Conservation (phyloP, 768 basidiomycete genomes). For the Auricularia sp. region DNA sequence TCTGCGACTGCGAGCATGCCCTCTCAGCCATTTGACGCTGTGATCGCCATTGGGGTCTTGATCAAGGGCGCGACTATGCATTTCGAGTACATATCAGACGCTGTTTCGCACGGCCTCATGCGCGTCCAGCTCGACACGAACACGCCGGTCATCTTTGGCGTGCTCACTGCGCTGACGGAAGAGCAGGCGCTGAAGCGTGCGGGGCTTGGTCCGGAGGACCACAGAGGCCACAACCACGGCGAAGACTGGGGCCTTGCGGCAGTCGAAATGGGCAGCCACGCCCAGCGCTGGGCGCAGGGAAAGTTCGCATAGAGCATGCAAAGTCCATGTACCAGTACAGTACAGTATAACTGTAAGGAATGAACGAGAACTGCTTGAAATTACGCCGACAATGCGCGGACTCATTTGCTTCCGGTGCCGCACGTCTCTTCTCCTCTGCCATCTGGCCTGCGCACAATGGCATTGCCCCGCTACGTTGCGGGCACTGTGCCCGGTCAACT, state of each 20-base stretch:
- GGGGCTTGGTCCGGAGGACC: constrained; percentile 61
- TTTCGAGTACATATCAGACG: constrained; percentile 97
- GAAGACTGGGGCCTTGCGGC: constrained; percentile 97
- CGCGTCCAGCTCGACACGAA: constrained; percentile 87
- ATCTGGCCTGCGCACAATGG: no score
- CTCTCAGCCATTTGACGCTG: constrained; percentile 74
- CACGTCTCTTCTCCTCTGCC: no score
- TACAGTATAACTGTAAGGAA: no score
- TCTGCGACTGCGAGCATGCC: constrained; percentile 29
- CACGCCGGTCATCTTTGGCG: constrained; percentile 92
- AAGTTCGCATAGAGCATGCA: constrained; percentile 32
- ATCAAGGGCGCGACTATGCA: constrained; percentile 99
- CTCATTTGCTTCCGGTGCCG: no score
- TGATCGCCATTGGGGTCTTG: constrained; percentile 95
- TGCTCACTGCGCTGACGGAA: constrained; percentile 84
- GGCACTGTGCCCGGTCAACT: constrained; percentile 54
- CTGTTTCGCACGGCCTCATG: constrained; percentile 91
- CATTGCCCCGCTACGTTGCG: neutral
- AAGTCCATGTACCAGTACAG: no score
- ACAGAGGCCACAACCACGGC: constrained; percentile 91
- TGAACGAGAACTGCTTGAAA: no score
- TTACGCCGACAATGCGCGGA: no score
- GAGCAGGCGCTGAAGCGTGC: constrained; percentile 92
- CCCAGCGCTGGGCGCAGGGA: constrained; percentile 59
- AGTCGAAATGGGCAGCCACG: constrained; percentile 77